phyloP scores from a whole-genome alignment of 2,329 filamentous ascomycete genomes.

The Karstenula rhodostoma region DNA sequence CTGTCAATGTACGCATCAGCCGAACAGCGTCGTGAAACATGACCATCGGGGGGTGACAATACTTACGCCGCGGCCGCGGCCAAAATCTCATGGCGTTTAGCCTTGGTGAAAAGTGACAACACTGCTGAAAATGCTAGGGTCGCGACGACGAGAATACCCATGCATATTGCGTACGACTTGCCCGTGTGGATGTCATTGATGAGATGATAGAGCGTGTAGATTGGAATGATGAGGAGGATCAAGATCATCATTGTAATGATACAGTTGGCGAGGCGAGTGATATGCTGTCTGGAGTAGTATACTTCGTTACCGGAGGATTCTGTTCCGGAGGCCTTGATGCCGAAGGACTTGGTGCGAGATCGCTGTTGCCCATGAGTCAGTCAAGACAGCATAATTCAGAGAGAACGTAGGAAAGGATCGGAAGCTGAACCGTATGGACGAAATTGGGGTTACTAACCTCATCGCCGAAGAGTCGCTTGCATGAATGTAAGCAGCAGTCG shows the following conservation, averaged over 20 bases:
- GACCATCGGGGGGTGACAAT: neutral
- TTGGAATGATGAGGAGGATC: slow-evolving; percentile 34
- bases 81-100: slow-evolving; percentile 32
- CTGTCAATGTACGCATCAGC: neutral
- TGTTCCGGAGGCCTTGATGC: slow-evolving; percentile 15
- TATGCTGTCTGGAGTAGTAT: slow-evolving; percentile 32
- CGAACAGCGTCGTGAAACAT: neutral
- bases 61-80: slow-evolving; percentile 29
- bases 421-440: too few species aligned
- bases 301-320: slow-evolving; percentile 23
- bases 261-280: slow-evolving; percentile 26
- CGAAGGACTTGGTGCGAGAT: slow-evolving; percentile 17
- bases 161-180: slow-evolving; percentile 27
- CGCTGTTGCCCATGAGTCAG: neutral
- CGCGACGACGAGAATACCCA: slow-evolving; percentile 43
- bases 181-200: slow-evolving; percentile 20
- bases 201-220: slow-evolving; percentile 36
- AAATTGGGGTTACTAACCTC: slow-evolving; percentile 8
- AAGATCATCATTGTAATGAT: slow-evolving; percentile 37
- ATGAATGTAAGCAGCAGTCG: neutral
- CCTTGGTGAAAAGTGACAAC: slow-evolving; percentile 32
- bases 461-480: slow-evolving; percentile 14
- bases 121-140: slow-evolving; percentile 33
- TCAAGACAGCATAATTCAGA: too few species aligned
- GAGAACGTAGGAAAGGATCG: too few species aligned